Conservation (phyloP, 169 alveolate species). For the Plasmodium fragile region DNA sequence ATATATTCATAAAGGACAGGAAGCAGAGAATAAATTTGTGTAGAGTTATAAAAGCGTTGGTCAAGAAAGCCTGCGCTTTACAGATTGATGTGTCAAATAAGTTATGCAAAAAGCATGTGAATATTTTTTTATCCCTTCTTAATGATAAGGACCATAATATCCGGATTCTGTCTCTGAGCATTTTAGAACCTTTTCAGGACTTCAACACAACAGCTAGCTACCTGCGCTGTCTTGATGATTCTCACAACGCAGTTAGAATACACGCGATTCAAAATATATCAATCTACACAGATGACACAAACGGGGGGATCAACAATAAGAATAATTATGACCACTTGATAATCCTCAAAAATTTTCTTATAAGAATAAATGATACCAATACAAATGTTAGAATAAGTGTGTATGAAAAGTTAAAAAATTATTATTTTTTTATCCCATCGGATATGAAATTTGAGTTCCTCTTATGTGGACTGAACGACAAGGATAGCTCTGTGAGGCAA, state of each 20-base stretch:
- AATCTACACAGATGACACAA: constrained; percentile 17
- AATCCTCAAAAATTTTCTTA: constrained; percentile 30
- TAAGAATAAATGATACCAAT: constrained; percentile 57
- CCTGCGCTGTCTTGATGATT: constrained; percentile 60
- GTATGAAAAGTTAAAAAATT: constrained; percentile 58
- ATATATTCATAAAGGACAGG: constrained; percentile 77
- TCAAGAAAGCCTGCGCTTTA: constrained; percentile 77
- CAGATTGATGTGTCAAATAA: constrained; percentile 79
- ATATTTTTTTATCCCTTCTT: constrained; percentile 77
- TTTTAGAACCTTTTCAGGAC: constrained; percentile 76
- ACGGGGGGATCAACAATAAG: background rate
- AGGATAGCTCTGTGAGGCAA: constrained; percentile 56
- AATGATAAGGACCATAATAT: constrained; percentile 76
- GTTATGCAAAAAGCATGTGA: constrained; percentile 78
- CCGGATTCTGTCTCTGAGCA: constrained; percentile 64
- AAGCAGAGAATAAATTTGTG: constrained; percentile 77
- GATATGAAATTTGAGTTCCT: constrained; percentile 66
- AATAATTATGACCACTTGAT: constrained; percentile 40
- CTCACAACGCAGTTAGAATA: constrained; percentile 55
- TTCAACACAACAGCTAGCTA: constrained; percentile 44
- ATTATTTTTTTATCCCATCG: constrained; percentile 63
- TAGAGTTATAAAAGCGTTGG: constrained; percentile 60
- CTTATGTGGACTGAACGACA: constrained; percentile 68
- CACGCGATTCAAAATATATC: constrained; percentile 58
- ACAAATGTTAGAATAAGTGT: constrained; percentile 64